Percentiles rank a stretch among this genome's conserved stretches.
These are phyloP conservation scores for Dictyostelium brefeldianum DNA, from an alignment of 78 protist genomes.

Conservation along the genomic window DNA sequence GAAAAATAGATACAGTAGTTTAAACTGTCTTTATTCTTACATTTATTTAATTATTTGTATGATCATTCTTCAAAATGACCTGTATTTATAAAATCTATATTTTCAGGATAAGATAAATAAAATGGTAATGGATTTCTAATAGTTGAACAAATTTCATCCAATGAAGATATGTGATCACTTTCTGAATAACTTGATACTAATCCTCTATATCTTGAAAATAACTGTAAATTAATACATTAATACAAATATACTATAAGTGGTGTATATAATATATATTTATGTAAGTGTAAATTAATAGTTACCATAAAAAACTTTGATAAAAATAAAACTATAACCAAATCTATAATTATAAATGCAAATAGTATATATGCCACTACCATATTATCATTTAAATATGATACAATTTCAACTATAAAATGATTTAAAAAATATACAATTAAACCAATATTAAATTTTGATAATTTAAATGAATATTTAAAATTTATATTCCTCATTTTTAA, in stretches of 20 bases:
- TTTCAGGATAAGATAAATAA: constrained; percentile 12
- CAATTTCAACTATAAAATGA: neutral
- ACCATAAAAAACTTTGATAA: neutral
- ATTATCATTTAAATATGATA: neutral
- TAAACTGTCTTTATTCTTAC: too few species aligned
- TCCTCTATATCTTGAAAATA: neutral
- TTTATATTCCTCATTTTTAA: neutral
- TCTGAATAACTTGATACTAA: neutral
- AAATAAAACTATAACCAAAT: neutral
- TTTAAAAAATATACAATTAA: neutral
- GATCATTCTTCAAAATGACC: too few species aligned
- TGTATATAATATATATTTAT: too few species aligned
- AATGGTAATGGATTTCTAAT: neutral
- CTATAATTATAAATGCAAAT: neutral
- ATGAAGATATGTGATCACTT: neutral
- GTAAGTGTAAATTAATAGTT: too few species aligned
- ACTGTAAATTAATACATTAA: neutral
- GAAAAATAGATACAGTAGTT: too few species aligned
- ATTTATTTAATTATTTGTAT: too few species aligned
- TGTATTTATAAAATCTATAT: neutral
- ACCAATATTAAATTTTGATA: neutral
- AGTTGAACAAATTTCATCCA: neutral
- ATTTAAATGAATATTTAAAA: neutral
- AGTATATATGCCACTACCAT: neutral
- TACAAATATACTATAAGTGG: too few species aligned